phyloP scores from a whole-genome alignment of 345 rosid genomes.

The Corchorus olitorius region DNA sequence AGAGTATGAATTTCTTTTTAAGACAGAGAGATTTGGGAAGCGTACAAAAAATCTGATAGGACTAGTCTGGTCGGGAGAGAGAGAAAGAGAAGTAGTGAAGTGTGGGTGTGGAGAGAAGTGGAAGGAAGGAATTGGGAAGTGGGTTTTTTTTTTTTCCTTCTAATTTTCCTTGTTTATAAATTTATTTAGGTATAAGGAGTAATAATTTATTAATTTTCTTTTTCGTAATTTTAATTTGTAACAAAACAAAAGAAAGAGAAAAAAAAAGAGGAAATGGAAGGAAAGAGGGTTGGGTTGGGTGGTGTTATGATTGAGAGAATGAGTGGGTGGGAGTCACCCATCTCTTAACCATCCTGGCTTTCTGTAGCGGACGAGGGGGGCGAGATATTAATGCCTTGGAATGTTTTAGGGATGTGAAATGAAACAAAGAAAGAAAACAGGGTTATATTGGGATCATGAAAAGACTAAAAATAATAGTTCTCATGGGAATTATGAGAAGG shows the following conservation, averaged over 20 bases:
- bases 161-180: background rate
- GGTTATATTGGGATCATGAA: background rate
- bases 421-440: background rate
- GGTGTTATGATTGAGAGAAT: conserved; percentile 52
- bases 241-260: conserved; percentile 19
- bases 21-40: conserved; percentile 32
- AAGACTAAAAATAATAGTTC: background rate
- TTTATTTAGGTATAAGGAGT: background rate
- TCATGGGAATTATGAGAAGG: background rate
- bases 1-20: background rate
- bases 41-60: conserved; percentile 37
- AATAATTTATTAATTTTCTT: background rate
- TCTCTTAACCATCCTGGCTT: conserved; percentile 30
- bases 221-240: background rate
- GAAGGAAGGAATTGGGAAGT: background rate
- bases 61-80: conserved; percentile 47
- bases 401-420: conserved; percentile 39
- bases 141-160: background rate
- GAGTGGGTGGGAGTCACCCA: conserved; percentile 55
- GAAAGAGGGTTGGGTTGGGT: conserved; percentile 11
- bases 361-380: conserved; percentile 62
- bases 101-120: conserved; percentile 2
- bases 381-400: conserved; percentile 41
- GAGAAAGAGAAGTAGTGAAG: conserved; percentile 21
- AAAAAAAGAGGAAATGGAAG: conserved; percentile 16